A percentile compares a stretch with the other conserved stretches of the same genome.
Conservation (phyloP, 768 basidiomycete species). For the Strobilomyces confusus region DNA sequence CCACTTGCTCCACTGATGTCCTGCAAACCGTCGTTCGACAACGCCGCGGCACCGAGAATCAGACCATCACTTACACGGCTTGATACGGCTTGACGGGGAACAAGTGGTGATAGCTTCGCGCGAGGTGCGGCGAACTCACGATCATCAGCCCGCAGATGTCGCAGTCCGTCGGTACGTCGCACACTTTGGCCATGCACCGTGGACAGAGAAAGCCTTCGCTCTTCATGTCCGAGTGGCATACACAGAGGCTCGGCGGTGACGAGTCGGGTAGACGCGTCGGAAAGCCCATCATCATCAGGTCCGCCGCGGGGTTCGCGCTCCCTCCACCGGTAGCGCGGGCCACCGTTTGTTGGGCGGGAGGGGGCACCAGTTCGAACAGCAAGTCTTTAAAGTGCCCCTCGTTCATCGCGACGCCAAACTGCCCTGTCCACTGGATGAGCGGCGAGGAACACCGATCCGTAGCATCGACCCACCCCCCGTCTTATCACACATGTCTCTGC, state of each 20-base stretch:
- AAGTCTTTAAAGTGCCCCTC: slow-evolving; percentile 97
- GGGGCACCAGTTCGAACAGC: slow-evolving; percentile 92
- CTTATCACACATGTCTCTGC: slow-evolving; percentile 84
- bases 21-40: slow-evolving; percentile 25
- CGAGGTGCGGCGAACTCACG: slow-evolving; percentile 95
- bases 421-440: slow-evolving; percentile 42
- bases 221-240: slow-evolving; percentile 90
- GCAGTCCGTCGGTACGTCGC: slow-evolving; percentile 98
- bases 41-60: neutral
- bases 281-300: slow-evolving; percentile 99
- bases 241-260: slow-evolving; percentile 81
- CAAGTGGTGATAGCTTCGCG: slow-evolving; percentile 90
- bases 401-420: slow-evolving; percentile 96
- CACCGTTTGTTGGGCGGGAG: slow-evolving; percentile 74
- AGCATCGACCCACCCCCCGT: slow-evolving; percentile 65
- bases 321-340: slow-evolving; percentile 42
- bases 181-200: slow-evolving; percentile 86
- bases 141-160: slow-evolving; percentile 97
- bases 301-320: slow-evolving; percentile 61
- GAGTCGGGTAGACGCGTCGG: slow-evolving; percentile 86
- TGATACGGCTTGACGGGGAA: slow-evolving; percentile 90
- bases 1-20: slow-evolving; percentile 36
- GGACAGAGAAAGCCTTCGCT: slow-evolving; percentile 95
- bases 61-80: slow-evolving; percentile 61
- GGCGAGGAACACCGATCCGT: neutral